phyloP scores from a whole-genome alignment of 1,284 basidiomycete species.

The Golubevia pallescens region DNA sequence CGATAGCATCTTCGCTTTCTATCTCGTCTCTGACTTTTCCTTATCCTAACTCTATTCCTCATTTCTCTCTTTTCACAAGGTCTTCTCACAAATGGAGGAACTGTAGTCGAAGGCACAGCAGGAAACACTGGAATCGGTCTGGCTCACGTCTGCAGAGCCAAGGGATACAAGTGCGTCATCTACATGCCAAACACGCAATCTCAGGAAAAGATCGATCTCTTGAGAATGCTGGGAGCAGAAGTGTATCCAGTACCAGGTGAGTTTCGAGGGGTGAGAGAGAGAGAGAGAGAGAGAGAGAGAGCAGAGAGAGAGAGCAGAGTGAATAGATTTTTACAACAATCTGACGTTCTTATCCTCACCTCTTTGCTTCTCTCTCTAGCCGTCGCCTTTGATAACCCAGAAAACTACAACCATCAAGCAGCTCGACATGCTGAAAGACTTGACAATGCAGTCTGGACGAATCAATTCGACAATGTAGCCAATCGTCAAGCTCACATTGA shows the following conservation, averaged over 20 bases:
- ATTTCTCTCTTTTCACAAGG: too few relatives aligned
- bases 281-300: background rate
- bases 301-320: too few relatives aligned
- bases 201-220: constrained; percentile 96
- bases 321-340: too few relatives aligned
- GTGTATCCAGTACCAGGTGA: constrained; percentile 84
- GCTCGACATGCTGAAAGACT: constrained; percentile 81
- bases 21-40: too few relatives aligned
- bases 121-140: constrained; percentile 99
- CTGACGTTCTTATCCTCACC: background rate
- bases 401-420: constrained; percentile 99
- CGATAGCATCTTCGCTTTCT: too few relatives aligned
- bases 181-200: constrained; percentile 95
- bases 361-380: constrained; percentile 67
- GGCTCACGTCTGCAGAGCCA: constrained; percentile 86
- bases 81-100: constrained; percentile 82
- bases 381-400: constrained; percentile 92
- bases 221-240: constrained; percentile 95
- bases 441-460: constrained; percentile 96
- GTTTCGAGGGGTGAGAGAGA: constrained; percentile 11
- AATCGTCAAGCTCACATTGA: constrained; percentile 88
- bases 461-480: constrained; percentile 93
- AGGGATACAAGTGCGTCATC: constrained; percentile 97
- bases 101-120: constrained; percentile 95
- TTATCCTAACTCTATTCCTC: too few relatives aligned